Base-by-base conservation (phyloP, 805 yeast species). In the Ogataea wickerhamii region DNA sequence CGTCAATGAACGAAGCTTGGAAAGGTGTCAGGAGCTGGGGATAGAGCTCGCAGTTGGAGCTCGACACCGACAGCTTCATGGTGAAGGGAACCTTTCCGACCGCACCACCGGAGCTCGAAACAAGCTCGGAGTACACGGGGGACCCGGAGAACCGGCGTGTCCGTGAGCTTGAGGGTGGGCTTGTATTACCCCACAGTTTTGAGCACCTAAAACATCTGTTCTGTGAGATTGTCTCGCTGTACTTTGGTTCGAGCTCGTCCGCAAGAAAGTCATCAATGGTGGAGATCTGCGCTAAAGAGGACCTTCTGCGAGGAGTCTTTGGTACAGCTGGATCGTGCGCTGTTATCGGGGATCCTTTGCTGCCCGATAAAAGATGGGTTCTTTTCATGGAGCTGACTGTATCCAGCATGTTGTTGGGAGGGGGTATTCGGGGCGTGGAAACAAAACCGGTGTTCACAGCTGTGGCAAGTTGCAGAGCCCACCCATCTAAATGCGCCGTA, bases 31-130 rank as follows among this genome's bases (percentile, higher is more conserved):
- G 34, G 6, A 51, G 10, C 31, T 43, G 50, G 23, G 29, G 38
- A 34, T 42, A 41, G 7, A 36, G 19, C 12, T 27, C 34, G 3
- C 19, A 31, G 18, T 19, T 24, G 8, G 48, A 38, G 6, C 51
- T 44, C 7, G 32, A 29, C 3, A 48, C 55, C 5, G 55, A 50
- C n/a, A 63, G 38, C 18, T 53, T 53, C 31, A 60, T 46, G 4
- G 45, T 44, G 42, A 63, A 62, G 8, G 57, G 51, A 23, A 57
- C 37, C n/a, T 36, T 22, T 11, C 45, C 37, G 1, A 42, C 25
- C 3, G 36, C 37, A 2, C 34, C 28, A 23, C 41, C 40, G 5
- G 53, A 40, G n/a, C 40, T 48, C 0, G 42, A 27, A 5, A 51
- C 34, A 14, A 53, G 32, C 13, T 49, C 55, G 8, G 55, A 47